These are phyloP conservation scores for Clonostachys rosea DNA, from an alignment of 2,329 filamentous ascomycete species.

Conservation along the genomic window DNA sequence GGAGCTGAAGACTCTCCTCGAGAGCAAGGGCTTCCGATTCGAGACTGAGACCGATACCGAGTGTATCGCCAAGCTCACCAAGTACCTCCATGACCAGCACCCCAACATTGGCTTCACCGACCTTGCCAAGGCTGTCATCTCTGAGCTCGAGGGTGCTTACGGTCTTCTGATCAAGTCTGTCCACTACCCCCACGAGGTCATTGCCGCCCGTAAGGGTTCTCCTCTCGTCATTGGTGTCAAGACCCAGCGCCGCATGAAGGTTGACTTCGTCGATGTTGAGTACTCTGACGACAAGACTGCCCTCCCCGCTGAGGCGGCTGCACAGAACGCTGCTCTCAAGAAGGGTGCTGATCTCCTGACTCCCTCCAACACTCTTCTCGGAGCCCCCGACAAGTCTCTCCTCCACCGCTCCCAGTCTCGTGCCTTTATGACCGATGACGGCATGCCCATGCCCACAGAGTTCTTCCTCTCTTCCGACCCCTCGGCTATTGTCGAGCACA, in stretches of 20 bases:
- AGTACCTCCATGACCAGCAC: constrained; percentile 96
- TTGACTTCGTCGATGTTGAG: constrained; percentile 99
- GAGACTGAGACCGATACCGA: constrained; percentile 99
- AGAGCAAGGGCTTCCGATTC: constrained; percentile 94
- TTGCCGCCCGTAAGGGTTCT: constrained; percentile 97
- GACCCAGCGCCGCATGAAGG: constrained; percentile 99
- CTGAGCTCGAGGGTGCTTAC: constrained; percentile 96
- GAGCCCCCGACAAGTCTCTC: constrained; percentile 93
- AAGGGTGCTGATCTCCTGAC: constrained; percentile 71
- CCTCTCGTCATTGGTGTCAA: constrained; percentile 95
- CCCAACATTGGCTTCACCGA: constrained; percentile 93
- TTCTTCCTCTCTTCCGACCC: constrained; percentile 99
- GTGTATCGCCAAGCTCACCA: constrained; percentile 97
- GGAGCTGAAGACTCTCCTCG: constrained; percentile 90
- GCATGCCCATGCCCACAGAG: constrained; percentile 94
- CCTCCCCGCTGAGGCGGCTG: constrained; percentile 88
- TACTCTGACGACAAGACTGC: constrained; percentile 81
- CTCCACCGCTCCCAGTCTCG: constrained; percentile 98
- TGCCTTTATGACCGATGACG: constrained; percentile 98
- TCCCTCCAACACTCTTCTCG: constrained; percentile 60
- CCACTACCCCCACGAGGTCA: constrained; percentile 96
- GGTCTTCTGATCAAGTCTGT: constrained; percentile 97
- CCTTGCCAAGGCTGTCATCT: constrained; percentile 94
- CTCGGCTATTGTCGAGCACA: constrained; percentile 98
- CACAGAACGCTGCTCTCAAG: constrained; percentile 95